These are phyloP conservation scores for Eucalyptus lansdowneana DNA, from an alignment of 345 rosid genomes.

Conservation along the genomic window DNA sequence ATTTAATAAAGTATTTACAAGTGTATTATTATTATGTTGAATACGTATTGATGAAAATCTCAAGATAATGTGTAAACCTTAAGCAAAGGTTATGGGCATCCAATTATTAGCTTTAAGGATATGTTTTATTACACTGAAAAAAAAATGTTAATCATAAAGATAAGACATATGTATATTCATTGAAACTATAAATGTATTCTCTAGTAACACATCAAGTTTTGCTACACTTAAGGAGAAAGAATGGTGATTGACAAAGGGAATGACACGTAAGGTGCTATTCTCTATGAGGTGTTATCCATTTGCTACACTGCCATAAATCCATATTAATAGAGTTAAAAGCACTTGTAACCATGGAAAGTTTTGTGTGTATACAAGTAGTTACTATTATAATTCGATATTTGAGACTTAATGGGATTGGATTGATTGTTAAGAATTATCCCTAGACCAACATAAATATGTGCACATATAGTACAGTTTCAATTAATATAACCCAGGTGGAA, in stretches of 20 bases:
- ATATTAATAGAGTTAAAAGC: no score
- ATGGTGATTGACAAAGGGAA: background rate
- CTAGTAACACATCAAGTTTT: background rate
- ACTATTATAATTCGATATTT: no score
- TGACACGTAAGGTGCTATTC: background rate
- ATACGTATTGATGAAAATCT: background rate
- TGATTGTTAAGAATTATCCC: no score
- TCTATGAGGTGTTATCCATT: background rate
- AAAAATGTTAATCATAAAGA: background rate
- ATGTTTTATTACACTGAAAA: no score
- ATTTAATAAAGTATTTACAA: no score
- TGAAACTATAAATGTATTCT: background rate
- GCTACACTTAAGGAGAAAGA: background rate
- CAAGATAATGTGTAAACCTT: no score
- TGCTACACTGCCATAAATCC: accelerated
- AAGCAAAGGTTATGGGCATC: no score
- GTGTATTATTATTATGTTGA: background rate
- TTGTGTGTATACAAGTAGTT: background rate
- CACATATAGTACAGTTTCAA: background rate
- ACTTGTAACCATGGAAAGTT: background rate
- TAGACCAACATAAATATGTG: no score
- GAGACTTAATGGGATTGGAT: background rate
- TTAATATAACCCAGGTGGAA: background rate
- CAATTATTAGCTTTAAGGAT: background rate
- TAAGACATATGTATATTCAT: background rate